Evolutionary conservation across 352 stramenopile genomes (phyloP), one percentile per base, ranked within the genome.

Genomic region (Blastocystis sp.): DNA sequence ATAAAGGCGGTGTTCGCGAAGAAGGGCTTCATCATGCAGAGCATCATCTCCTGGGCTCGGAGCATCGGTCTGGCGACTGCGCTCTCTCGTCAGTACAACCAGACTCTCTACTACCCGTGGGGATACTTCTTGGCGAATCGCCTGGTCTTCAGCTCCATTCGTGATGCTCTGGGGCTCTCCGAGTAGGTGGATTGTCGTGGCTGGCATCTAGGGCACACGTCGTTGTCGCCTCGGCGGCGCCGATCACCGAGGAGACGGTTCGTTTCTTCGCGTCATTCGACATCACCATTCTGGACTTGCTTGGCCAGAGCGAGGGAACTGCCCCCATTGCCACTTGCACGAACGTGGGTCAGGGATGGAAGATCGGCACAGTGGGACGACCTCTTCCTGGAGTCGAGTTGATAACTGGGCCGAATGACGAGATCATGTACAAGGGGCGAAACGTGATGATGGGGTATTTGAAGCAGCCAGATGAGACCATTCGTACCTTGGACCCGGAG

Each of bases 191-290:
- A 91, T 89, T 90, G 93, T 87, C 26, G 80, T 29, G 47, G 91
- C 59, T 37, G 11, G 53, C 59, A 41, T 39, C 45, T 45, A 76
- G 39, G 26, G 37, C 63, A 90, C 41, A 76, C 89, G 15, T 50
- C 62, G 41, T 87, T 70, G 63, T 70, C 26, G 43, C 50, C 89
- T 41, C 92, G 2, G 96, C 95, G 7, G 95, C 96, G 37, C 95
- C 95, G 2, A 97, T 98, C 82, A 94, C 94, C 76, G 90, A 92
- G n/a, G 95, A 98, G 87, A 94, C 97, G 15, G 91, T 98, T 13
- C 92, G 97, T 45, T 98, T 98, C 91, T 98, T 98, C 90, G 94
- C 93, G 73, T 97, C 94, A 26, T 90, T 98, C 34, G 95, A 98
- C 89, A 92, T 98, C 59, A 95, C 94, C 9, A 93, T 98, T 59